Base-by-base conservation (phyloP, 805 yeast species). In the Komagataella ulmi region DNA sequence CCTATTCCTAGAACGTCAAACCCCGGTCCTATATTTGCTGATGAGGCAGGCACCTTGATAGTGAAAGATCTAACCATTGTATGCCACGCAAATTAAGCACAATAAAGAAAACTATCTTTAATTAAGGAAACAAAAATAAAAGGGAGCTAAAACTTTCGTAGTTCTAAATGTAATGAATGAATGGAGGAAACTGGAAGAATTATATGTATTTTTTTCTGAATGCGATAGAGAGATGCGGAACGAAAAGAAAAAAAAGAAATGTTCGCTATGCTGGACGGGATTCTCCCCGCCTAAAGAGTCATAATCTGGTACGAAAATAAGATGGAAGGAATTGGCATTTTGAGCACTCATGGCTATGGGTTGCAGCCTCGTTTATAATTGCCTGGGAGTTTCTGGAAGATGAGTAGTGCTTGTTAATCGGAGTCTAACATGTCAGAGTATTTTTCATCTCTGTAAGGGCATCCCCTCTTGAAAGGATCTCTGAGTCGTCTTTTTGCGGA, bases 1-100 rank as follows among this genome's bases (percentile, higher is more conserved):
- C 97, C 97, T 45, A 93, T 83, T 21, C 99, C 99, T 50, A 93
- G 71, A 6, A 93, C 99, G 67, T 93, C 99, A 63, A 91, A 93
- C 1, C 99, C 99, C 7, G 99, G 99, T 7, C 99, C 99, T 50
- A 93, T 91, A 61, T 93, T 93, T 61, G 99, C 99, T 49, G 96
- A 86, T 4, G 98, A 90, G 6, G 98, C 97, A 3, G 99, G 99
- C 17, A 91, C 93, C 51, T 78, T 80, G 58, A 88, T 77, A 47
- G 64, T 66, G 66, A 84, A 84, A 51, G 74, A 70, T 54, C 79
- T 73, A 52, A 66, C 57, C 80, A 71, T 75, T 18, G 14, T 44
- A 3, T 19, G n/a, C 10, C 46, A 17, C 40, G 4, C 40, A 30
- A 30, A 10, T 30, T 30, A 30, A 30, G 4, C 40, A 8, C 40